phyloP scores from a whole-genome alignment of 164 flowering plant genomes.

The Warburgia ugandensis region DNA sequence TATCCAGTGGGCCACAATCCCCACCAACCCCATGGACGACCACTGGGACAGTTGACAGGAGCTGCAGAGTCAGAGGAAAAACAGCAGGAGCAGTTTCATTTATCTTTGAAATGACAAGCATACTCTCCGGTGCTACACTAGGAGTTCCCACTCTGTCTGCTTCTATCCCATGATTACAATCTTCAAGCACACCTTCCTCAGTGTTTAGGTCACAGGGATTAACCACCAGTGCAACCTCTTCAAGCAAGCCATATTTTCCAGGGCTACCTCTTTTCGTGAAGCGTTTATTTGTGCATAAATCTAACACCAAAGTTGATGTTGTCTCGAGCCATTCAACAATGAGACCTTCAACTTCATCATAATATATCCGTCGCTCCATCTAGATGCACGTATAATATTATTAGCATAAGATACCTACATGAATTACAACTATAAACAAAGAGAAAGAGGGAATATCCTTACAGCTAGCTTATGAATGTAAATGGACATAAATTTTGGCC shows the following conservation, averaged over 20 bases:
- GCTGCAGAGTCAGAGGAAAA: conserved; percentile 62
- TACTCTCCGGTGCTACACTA: conserved; percentile 1
- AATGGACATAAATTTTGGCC: conserved; percentile 90
- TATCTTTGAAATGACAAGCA: conserved; percentile 4
- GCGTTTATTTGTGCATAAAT: conserved; percentile 26
- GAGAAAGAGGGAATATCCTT: conserved; percentile 19
- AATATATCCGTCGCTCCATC: conserved; percentile 87
- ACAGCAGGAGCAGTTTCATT: conserved; percentile 40
- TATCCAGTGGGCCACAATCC: conserved; percentile 72
- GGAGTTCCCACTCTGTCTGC: conserved; percentile 1
- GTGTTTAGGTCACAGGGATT: conserved; percentile 33
- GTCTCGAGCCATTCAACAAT: conserved; percentile 77
- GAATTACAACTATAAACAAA: not conserved
- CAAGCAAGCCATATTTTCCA: conserved; percentile 39
- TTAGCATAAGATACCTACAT: not conserved
- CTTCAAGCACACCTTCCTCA: conserved; percentile 8
- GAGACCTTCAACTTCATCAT: conserved; percentile 85
- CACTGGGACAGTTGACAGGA: conserved; percentile 67
- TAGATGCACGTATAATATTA: conserved; percentile 12
- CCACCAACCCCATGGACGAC: conserved; percentile 84
- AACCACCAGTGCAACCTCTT: conserved; percentile 54
- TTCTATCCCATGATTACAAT: conserved; percentile 3
- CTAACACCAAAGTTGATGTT: conserved; percentile 68
- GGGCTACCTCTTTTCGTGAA: conserved; percentile 32
- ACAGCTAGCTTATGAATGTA: conserved; percentile 73